Base-by-base conservation (phyloP, 768 basidiomycete species). In the Cystobasidium onofrii region DNA sequence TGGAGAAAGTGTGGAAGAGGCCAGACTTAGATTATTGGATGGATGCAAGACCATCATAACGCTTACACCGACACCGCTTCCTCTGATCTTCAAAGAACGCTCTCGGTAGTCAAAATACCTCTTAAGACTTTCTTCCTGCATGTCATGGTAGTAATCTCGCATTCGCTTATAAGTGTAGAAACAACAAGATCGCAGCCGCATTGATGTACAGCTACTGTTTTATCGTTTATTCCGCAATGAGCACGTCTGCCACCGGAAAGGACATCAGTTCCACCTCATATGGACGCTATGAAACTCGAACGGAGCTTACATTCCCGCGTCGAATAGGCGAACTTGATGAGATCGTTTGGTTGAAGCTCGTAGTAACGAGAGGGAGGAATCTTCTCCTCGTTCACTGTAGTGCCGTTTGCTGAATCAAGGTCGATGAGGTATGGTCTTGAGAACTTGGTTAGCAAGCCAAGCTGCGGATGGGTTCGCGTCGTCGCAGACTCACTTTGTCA, bases 391-490 rank as follows among this genome's bases (percentile, higher is more conserved):
- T 98, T 98, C 57, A 99, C 95, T 77, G 86, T 85, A 0, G 96
- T 98, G 1, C 90, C 88, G 80, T 99, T 99, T 1, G 96, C 97
- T n/a, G 93, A 96, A 77, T 99, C 94, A 10, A 99, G 86, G 82
- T 99, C 96, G 74, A 99, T 96, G 63, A 99, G 86, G 81, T 93
- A 99, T 0, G 96, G 93, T 79, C 93, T 98, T 76, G n/a, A n/a
- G n/a, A n/a, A n/a, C n/a, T n/a, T n/a, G n/a, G n/a, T n/a, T n/a
- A n/a, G n/a, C n/a, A n/a, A n/a, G n/a, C n/a, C n/a, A n/a, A n/a
- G n/a, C n/a, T n/a, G n/a, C n/a, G n/a, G n/a, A n/a, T 0, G 33
- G 15, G 6, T 15, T 39, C 6, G 39, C 6, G 39, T 6, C 39
- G 15, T 6, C 15, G 39, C 39, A 39, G 41, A 52, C 90, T 54